Base-by-base conservation (phyloP, 2,329 filamentous ascomycete species). In the Stachybotrys elegans region DNA sequence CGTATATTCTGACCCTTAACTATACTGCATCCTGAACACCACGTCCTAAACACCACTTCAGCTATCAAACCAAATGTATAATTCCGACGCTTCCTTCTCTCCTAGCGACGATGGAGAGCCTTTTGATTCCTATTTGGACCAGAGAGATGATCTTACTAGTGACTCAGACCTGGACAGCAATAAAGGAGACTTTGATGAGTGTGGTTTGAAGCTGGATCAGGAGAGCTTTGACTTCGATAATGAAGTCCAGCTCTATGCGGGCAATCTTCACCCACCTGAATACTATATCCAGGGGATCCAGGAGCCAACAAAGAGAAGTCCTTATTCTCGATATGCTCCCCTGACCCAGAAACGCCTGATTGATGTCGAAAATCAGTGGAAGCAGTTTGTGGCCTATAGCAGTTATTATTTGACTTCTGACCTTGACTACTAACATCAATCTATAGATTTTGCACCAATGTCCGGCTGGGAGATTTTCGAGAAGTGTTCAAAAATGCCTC, bases 271-370 rank as follows among this genome's bases (percentile, higher is more conserved):
- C 40, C 45, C 47, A 20, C 43, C 37, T 13, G 45, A 53, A 27
- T 56, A 53, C 42, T 56, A 51, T 31, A 39, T 34, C 22, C 25
- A 44, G 17, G 43, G 49, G 34, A 43, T 42, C 21, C 48, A 49
- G n/a, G n/a, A n/a, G n/a, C n/a, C n/a, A n/a, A n/a, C 21, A 48
- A 52, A 16, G 38, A 49, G 14, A 41, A 36, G 40, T 40, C 29
- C 22, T 50, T 40, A n/a, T 40, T 49, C 6, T 31, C 27, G 22
- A 23, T 43, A 41, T 45, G 48, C 34, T 52, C 53, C 22, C 44
- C 40, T 27, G 40, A 52, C 34, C 22, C 42, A 14, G 19, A 32
- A 31, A 19, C 46, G 40, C 19, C 34, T 51, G 13, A 27, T 50
- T 38, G 22, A 21, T 20, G 22, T 48, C 16, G 39, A 53, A 34